Percentiles rank a stretch among this genome's conserved stretches.
Conservation (phyloP, 1,284 basidiomycete genomes). For the Moniliophthora roreri region DNA sequence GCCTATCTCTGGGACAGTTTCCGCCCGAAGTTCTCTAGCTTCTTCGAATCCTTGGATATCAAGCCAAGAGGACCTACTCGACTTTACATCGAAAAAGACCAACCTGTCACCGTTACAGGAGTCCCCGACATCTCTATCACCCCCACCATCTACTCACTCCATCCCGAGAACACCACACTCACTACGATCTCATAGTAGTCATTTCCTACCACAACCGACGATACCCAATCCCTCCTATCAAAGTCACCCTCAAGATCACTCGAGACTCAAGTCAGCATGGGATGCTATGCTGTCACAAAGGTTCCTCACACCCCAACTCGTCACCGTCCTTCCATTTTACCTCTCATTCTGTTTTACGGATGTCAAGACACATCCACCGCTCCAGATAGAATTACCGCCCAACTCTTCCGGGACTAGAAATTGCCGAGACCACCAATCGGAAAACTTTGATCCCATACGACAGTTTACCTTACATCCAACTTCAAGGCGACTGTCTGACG, state of each 20-base stretch:
- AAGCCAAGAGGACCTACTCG: constrained; percentile 11
- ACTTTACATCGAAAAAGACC: constrained; percentile 15
- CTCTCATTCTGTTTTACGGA: constrained; percentile 58
- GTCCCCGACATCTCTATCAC: constrained; percentile 18
- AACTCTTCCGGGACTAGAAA: constrained; percentile 30
- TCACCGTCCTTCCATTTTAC: constrained; percentile 68
- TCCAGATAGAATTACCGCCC: constrained; percentile 57
- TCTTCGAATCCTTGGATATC: constrained; percentile 10
- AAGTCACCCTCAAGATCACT: constrained; percentile 59
- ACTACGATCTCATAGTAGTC: constrained; percentile 17
- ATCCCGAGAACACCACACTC: constrained; percentile 12
- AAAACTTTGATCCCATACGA: constrained; percentile 19
- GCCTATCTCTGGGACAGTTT: constrained; percentile 8
- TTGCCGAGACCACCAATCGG: background rate
- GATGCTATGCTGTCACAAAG: constrained; percentile 62
- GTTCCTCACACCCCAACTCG: constrained; percentile 54
- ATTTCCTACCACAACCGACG: constrained; percentile 14
- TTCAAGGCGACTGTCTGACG: constrained; percentile 19
- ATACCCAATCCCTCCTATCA: constrained; percentile 4
- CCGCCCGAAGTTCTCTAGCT: constrained; percentile 10
- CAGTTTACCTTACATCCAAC: constrained; percentile 21
- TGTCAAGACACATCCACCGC: constrained; percentile 47
- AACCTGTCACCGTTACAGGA: constrained; percentile 27
- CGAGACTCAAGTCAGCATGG: constrained; percentile 62
- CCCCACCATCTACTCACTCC: constrained; percentile 13